Conservation (phyloP, 2,329 filamentous ascomycete genomes). For the Penicillium aurantiogriseum region DNA sequence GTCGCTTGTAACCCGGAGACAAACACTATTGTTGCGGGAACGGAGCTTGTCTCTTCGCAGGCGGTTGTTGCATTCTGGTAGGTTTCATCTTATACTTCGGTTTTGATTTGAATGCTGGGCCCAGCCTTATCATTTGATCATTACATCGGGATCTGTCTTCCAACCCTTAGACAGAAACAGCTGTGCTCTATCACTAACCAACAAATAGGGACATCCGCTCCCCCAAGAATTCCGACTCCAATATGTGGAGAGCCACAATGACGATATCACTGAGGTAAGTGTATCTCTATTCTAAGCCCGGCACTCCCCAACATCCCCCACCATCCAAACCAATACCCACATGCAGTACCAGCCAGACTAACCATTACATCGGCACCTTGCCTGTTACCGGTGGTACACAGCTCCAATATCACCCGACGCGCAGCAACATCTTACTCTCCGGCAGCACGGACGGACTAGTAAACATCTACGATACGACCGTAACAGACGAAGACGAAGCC, state of each 20-base stretch:
- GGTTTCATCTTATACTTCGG: slow-evolving; percentile 19
- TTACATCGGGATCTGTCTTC: not conserved
- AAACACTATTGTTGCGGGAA: slow-evolving; percentile 55
- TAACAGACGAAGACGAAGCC: slow-evolving; percentile 61
- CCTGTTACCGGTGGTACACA: slow-evolving; percentile 19
- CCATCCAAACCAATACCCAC: not conserved
- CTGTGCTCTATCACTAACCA: slow-evolving; percentile 24
- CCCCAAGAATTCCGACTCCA: slow-evolving; percentile 35
- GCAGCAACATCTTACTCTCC: slow-evolving; percentile 56
- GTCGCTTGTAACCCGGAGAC: slow-evolving; percentile 49
- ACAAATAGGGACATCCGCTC: slow-evolving; percentile 45
- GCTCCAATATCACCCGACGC: slow-evolving; percentile 53
- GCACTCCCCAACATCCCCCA: not conserved
- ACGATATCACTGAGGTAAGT: slow-evolving; percentile 59
- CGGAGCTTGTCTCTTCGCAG: slow-evolving; percentile 50
- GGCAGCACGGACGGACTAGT: slow-evolving; percentile 63
- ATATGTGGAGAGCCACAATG: slow-evolving; percentile 52
- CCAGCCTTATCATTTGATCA: not conserved
- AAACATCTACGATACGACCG: slow-evolving; percentile 60
- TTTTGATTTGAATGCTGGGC: not conserved
- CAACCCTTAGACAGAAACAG: not conserved
- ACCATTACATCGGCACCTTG: slow-evolving; percentile 7
- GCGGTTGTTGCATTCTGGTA: slow-evolving; percentile 47
- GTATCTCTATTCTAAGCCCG: slow-evolving; percentile 19
- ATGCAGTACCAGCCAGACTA: slow-evolving; percentile 8